Base-by-base conservation (phyloP, 208 protist genomes). In the Leishmania guyanensis region DNA sequence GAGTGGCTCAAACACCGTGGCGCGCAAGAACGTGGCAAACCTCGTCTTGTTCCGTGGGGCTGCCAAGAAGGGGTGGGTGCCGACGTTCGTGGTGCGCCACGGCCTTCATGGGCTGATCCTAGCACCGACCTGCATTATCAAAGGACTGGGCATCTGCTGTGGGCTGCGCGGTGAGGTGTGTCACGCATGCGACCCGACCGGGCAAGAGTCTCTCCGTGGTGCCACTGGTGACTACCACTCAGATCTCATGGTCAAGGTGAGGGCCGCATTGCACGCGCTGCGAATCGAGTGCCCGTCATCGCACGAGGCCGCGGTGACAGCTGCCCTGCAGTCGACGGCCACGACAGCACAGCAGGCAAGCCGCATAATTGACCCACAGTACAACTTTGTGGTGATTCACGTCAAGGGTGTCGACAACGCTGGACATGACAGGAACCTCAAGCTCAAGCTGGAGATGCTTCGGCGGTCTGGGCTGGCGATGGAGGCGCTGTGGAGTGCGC, bases 391-490 rank as follows among this genome's bases (percentile, higher is more conserved):
- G 53, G 88, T 93, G n/a, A 71, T 94, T 65, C 91, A 94, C 75
- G 88, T 95, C n/a, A 95, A 95, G 79, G 92, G 90, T 70, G 90
- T 92, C 48, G 92, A 95, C 75, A 88, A 95, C 72, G 85, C 92
- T 1, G 90, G 92, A 20, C 92, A 95, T 79, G 92, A 93, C 75
- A 80, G 75, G 51, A 89, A 60, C 56, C 83, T 88, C 22, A 69
- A 75, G 74, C 77, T 88, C 20, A 92, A 91, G 78, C 65, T 93
- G 48, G 70, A 82, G 72, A 89, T 93, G 88, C 82, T 93, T 53
- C 81, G 88, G 17, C 75, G 81, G 54, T 91, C 82, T 74, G 89
- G 86, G 9, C 66, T 85, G 39, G 90, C 90, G 12, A 87, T 95
- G 81, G 78, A 90, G 80, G 58, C 71, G 54, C 74, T 95, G 9